These are phyloP conservation scores for Udeniomyces megalosporus DNA, from an alignment of 768 basidiomycete genomes.

Conservation along the genomic window DNA sequence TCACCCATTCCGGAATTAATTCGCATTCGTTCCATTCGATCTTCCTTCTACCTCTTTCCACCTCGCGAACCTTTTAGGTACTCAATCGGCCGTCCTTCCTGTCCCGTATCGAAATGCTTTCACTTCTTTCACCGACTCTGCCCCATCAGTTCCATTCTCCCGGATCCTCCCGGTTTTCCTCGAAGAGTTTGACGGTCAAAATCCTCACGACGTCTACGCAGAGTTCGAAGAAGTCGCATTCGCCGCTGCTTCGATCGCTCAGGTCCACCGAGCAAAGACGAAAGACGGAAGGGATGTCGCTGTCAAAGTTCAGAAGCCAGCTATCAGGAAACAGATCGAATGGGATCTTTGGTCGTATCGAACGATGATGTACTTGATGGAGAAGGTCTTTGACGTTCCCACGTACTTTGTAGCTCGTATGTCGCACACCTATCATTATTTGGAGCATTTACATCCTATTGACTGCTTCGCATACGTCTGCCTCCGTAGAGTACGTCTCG, in stretches of 20 bases:
- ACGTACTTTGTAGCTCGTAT: slow-evolving; percentile 19
- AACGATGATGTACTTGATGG: slow-evolving; percentile 20
- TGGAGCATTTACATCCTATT: too few relatives aligned
- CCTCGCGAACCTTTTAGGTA: slow-evolving; percentile 48
- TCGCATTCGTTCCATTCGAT: slow-evolving; percentile 22
- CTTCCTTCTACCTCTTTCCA: not conserved
- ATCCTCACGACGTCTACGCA: slow-evolving; percentile 59
- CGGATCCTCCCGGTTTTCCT: slow-evolving; percentile 31
- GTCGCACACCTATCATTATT: not conserved
- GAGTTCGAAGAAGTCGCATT: slow-evolving; percentile 58
- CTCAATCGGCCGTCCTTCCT: slow-evolving; percentile 72
- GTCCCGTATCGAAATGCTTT: slow-evolving; percentile 68
- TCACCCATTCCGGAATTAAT: slow-evolving; percentile 18
- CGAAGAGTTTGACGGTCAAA: slow-evolving; percentile 25
- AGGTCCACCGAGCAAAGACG: slow-evolving; percentile 67
- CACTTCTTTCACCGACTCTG: slow-evolving; percentile 67
- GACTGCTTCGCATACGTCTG: too few relatives aligned
- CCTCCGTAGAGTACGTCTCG: slow-evolving; percentile 42
- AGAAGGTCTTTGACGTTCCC: slow-evolving; percentile 64
- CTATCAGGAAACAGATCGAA: slow-evolving; percentile 1
- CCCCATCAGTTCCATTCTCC: slow-evolving; percentile 46
- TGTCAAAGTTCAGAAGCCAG: slow-evolving; percentile 69
- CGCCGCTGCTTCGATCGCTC: slow-evolving; percentile 74
- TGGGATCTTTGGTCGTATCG: slow-evolving; percentile 46
- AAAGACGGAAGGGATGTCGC: slow-evolving; percentile 47